Evolutionary conservation across 2,329 filamentous ascomycete species (phyloP), one percentile per base, ranked within the genome.

Genomic region (Metarhizium brunneum): DNA sequence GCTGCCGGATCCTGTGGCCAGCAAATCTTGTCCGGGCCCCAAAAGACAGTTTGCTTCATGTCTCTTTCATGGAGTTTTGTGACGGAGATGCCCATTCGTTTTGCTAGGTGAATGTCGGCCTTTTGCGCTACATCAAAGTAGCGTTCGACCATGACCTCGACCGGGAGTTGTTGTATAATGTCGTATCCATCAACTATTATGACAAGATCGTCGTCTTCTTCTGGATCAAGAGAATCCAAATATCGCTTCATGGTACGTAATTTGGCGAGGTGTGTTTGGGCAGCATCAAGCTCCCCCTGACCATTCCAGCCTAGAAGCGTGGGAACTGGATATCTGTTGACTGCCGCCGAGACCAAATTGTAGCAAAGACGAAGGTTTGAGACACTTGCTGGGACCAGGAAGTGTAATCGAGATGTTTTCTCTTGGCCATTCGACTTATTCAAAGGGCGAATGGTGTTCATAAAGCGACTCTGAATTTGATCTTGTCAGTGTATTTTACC

Each of bases 151-250:
- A 88, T 69, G 20, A 87, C 73, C 47, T 85, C 79, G 2, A 82
- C 78, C 0, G 84, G 83, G 2, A 88, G 71, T 65, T 88, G 85
- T 57, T 87, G 82, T 70, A 83, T 82, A 1, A 83, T 74, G 57
- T 87, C 82, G 64, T 82, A 78, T 1, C 80, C 83, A 64, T 88
- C 84, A 6, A 84, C 75, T 50, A 87, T 73, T 56, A 87, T 68
- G 7, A 86, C 76, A 32, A 89, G 68, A 64, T 88, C 85, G 20
- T 81, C 73, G 56, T 84, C 67, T 4, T 69, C 63, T 8, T 59
- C 62, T 2, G 54, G 36, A 8, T 57, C 55, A 3, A 72, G 60
- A 16, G 59, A 59, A 36, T 68, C 56, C 14, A 73, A 61, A 53
- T 73, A 72, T n/a, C 64, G 62, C 47, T 67, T 56, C 14, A 73